phyloP scores from a whole-genome alignment of 2,329 filamentous ascomycete species.

The Phaeosphaeria sp. region DNA sequence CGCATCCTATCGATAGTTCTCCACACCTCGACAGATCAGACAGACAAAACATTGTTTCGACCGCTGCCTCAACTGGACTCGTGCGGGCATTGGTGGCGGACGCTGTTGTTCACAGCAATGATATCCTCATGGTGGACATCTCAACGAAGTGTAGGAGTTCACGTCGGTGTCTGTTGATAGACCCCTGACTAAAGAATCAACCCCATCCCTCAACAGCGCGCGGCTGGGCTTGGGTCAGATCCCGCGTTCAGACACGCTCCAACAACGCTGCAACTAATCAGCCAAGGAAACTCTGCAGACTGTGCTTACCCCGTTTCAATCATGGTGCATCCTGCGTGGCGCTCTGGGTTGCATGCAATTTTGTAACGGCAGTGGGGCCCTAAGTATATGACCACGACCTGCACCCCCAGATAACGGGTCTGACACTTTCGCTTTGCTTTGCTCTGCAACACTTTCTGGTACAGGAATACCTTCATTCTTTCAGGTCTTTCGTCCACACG shows the following conservation, averaged over 20 bases:
- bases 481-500: slow-evolving; percentile 20
- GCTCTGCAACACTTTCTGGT: slow-evolving; percentile 27
- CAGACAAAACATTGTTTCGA: slow-evolving; percentile 12
- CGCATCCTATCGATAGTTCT: slow-evolving; percentile 25
- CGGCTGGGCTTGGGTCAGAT: slow-evolving; percentile 27
- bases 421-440: slow-evolving; percentile 15
- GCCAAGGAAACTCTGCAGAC: slow-evolving; percentile 19
- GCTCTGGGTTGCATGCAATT: slow-evolving; percentile 25
- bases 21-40: neutral
- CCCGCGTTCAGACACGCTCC: too few species aligned
- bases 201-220: slow-evolving; percentile 23
- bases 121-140: neutral
- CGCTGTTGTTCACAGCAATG: neutral
- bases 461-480: slow-evolving; percentile 46
- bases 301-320: slow-evolving; percentile 16
- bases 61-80: slow-evolving; percentile 9
- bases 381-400: slow-evolving; percentile 27
- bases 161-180: too few species aligned
- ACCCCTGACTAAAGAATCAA: slow-evolving; percentile 25
- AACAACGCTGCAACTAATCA: slow-evolving; percentile 19
- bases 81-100: slow-evolving; percentile 1
- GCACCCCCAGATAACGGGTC: slow-evolving; percentile 12
- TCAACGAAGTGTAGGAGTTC: too few species aligned
- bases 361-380: slow-evolving; percentile 14
- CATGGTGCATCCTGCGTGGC: slow-evolving; percentile 15